Conservation (phyloP, 129 eudicot species). For the Escallonia rubra region DNA sequence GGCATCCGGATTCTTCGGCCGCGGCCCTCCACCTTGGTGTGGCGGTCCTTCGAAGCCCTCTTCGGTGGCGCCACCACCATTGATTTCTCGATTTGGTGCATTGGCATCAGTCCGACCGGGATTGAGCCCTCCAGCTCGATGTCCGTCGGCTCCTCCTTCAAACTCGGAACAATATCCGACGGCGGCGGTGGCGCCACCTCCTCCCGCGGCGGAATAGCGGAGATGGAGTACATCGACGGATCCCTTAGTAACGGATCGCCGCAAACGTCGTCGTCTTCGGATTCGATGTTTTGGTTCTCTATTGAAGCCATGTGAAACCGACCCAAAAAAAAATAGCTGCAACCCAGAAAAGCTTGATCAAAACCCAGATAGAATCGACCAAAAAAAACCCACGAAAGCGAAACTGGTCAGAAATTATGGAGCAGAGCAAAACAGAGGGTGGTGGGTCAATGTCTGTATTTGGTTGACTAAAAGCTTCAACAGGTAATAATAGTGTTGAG, state of each 20-base stretch:
- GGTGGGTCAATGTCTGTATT: slow-evolving; percentile 5
- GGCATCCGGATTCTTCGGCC: slow-evolving; percentile 93
- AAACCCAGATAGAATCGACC: neutral
- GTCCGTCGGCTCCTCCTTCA: slow-evolving; percentile 51
- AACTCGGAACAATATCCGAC: slow-evolving; percentile 11
- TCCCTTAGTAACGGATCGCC: slow-evolving; percentile 44
- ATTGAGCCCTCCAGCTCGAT: slow-evolving; percentile 17
- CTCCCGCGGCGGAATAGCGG: slow-evolving; percentile 21
- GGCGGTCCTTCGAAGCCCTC: slow-evolving; percentile 70
- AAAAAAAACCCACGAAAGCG: neutral
- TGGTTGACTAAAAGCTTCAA: too few relatives aligned
- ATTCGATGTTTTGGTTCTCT: slow-evolving; percentile 16
- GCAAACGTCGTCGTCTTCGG: slow-evolving; percentile 20
- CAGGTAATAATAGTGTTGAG: neutral
- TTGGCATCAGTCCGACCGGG: slow-evolving; percentile 23
- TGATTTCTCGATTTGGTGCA: neutral
- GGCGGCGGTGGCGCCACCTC: slow-evolving; percentile 11
- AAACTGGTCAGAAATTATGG: neutral
- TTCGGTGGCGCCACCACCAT: slow-evolving; percentile 31
- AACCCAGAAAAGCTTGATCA: slow-evolving; percentile 5
- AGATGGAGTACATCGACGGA: slow-evolving; percentile 30
- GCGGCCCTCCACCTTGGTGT: slow-evolving; percentile 89
- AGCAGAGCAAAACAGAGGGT: neutral
- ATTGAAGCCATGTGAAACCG: slow-evolving; percentile 12
- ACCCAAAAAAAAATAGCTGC: neutral